Base-by-base conservation (phyloP, 2,329 filamentous ascomycete species). In the Aphanocladium album region DNA sequence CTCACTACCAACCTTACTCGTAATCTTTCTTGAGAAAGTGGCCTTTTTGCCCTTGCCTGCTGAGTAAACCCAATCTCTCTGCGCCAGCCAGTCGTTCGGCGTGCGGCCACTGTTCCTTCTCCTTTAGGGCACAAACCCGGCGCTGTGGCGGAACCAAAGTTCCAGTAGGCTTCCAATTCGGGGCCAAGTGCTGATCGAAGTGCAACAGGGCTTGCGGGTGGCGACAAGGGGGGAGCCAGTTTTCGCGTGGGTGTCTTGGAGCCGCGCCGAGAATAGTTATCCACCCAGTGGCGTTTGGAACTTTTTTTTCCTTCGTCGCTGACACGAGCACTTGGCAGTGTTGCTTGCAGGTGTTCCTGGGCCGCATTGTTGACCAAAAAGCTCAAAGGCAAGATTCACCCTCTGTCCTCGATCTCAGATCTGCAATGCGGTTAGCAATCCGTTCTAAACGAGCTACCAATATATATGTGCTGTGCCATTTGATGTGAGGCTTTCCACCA, bases 121-220 rank as follows among this genome's bases (percentile, higher is more conserved):
- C 14, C n/a, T 39, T 60, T 60, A 54, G 57, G 57, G 57, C 50
- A 60, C 57, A 60, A 54, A 50, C 50, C 57, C 57, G 57, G 57
- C 49, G 57, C 8, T 9, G 57, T 60, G 50, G 57, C 50, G 50
- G 41, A 39, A 33, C 50, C 50, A 53, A 54, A 54, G 49, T 54
- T 50, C 57, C 33, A 60, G 50, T 7, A 53, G 50, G 57, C 19
- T 60, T 39, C 49, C 57, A 53, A 30, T 60, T 60, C 12, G 39
- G 39, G 50, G 30, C 5, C 57, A 60, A 60, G 57, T 60, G 57
- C 57, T 60, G 57, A 60, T 60, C 50, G 57, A 37, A 37, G 23
- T 30, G 23, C 19, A 41, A 37, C 57, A 25, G 16, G 57, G 57
- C 57, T 30, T 59, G 57, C 49, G 49, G 57, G 57, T 59, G 57